Evolutionary conservation across 192 early-diverging fungal species (phyloP).

Genomic region (Funneliformis mosseae): DNA sequence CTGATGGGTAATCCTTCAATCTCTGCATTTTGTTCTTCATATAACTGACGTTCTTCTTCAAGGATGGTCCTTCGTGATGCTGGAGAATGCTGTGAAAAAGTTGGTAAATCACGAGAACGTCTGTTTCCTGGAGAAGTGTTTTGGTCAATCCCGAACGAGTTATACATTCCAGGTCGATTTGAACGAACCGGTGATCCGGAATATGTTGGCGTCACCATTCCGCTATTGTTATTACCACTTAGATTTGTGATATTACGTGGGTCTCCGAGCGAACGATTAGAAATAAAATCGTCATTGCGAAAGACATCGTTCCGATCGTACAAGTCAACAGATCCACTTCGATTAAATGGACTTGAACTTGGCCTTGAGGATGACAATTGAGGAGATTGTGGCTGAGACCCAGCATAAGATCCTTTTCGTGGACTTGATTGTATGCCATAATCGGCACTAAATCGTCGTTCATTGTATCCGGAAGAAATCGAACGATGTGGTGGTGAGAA

Average conservation of each 20-base stretch:
- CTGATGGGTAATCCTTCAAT: not conserved
- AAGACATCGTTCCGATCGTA: slow-evolving; percentile 7
- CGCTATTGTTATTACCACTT: not conserved
- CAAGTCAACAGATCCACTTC: not conserved
- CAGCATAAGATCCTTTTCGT: slow-evolving; percentile 8
- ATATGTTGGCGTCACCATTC: not conserved
- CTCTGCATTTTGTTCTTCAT: not conserved
- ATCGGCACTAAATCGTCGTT: slow-evolving; percentile 20
- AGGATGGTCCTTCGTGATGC: not conserved
- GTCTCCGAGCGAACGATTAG: not conserved
- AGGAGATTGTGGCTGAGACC: not conserved
- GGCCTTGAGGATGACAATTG: not conserved
- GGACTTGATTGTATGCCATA: not conserved
- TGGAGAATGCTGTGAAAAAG: not conserved
- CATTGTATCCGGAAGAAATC: slow-evolving; percentile 11
- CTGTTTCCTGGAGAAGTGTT: not conserved
- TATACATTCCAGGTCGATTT: not conserved
- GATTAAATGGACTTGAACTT: not conserved
- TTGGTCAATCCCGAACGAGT: not conserved
- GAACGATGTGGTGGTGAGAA: slow-evolving; percentile 10
- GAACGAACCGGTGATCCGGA: not conserved
- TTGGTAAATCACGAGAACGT: not conserved
- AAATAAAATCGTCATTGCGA: slow-evolving; percentile 15
- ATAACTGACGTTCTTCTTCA: not conserved
- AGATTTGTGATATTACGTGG: not conserved